These are phyloP conservation scores for Tylopilus intermedius DNA, from an alignment of 768 basidiomycete genomes.

Conservation along the genomic window DNA sequence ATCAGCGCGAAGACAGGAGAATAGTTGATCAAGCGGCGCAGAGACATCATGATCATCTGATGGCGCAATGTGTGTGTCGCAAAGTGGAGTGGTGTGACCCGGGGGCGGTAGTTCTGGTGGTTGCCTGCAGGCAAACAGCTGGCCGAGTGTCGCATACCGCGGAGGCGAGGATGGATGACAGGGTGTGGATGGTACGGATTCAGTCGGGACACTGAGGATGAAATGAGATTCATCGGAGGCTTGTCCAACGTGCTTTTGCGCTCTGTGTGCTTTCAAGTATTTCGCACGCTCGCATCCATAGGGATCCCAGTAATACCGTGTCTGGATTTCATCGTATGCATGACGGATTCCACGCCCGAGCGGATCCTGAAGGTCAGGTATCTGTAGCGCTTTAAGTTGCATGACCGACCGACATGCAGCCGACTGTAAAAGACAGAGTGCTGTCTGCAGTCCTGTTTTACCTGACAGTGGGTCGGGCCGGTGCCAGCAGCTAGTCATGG, in stretches of 20 bases:
- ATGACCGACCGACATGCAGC: neutral
- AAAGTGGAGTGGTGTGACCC: no score
- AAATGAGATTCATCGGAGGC: neutral
- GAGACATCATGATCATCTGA: neutral
- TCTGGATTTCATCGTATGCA: neutral
- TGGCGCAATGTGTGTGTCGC: neutral
- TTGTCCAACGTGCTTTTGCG: neutral
- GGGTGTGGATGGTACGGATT: neutral
- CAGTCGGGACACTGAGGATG: neutral
- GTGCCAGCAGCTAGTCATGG: neutral
- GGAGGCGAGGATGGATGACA: neutral
- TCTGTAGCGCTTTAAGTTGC: neutral
- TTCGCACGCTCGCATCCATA: neutral
- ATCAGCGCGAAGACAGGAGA: neutral
- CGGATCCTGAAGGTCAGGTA: neutral
- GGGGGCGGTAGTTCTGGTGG: neutral
- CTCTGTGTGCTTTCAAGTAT: neutral
- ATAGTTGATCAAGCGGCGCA: neutral
- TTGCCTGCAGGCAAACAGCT: neutral
- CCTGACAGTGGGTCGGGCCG: neutral
- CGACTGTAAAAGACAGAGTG: neutral
- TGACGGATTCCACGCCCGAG: neutral
- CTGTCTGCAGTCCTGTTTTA: neutral
- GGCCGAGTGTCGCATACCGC: neutral
- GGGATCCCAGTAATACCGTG: neutral